Conservation (phyloP, 2,329 filamentous ascomycete genomes). For the Bipolaris sorokiniana region DNA sequence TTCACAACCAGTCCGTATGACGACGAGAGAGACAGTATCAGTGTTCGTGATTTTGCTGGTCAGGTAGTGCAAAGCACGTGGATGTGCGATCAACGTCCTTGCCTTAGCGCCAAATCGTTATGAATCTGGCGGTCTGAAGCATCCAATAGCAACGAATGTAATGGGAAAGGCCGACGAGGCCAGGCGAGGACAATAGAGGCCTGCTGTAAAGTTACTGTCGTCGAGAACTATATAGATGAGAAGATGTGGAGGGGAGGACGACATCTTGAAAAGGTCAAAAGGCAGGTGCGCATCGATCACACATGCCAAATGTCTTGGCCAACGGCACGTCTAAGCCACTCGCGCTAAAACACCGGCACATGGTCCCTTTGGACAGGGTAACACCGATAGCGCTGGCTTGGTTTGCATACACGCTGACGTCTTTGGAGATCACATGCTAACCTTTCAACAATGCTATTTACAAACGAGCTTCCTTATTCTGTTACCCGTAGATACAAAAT, state of each 20-base stretch:
- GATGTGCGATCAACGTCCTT: neutral
- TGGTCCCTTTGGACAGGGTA: slow-evolving; percentile 17
- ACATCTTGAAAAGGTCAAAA: slow-evolving; percentile 7
- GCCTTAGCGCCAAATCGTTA: neutral
- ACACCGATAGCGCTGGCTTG: slow-evolving; percentile 22
- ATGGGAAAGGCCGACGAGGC: neutral
- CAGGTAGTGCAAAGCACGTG: neutral
- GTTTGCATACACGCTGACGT: slow-evolving; percentile 32
- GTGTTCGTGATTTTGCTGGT: neutral
- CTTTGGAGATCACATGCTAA: slow-evolving; percentile 23
- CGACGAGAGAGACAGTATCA: neutral
- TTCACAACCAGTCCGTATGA: neutral
- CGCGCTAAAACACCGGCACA: slow-evolving; percentile 10
- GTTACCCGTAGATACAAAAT: slow-evolving; percentile 17
- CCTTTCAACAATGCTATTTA: slow-evolving; percentile 37
- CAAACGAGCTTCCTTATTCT: slow-evolving; percentile 29
- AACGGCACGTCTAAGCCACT: slow-evolving; percentile 10
- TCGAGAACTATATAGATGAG: neutral
- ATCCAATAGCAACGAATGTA: neutral
- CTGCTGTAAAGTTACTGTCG: neutral
- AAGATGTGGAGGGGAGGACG: neutral
- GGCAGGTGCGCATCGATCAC: slow-evolving; percentile 8
- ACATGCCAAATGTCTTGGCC: slow-evolving; percentile 20
- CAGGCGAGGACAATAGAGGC: neutral
- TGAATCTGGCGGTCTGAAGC: slow-evolving; percentile 1